Percentiles rank a stretch among this genome's conserved stretches.
phyloP scores from a whole-genome alignment of 805 yeast genomes.

The Metahyphopichia silvanorum region DNA sequence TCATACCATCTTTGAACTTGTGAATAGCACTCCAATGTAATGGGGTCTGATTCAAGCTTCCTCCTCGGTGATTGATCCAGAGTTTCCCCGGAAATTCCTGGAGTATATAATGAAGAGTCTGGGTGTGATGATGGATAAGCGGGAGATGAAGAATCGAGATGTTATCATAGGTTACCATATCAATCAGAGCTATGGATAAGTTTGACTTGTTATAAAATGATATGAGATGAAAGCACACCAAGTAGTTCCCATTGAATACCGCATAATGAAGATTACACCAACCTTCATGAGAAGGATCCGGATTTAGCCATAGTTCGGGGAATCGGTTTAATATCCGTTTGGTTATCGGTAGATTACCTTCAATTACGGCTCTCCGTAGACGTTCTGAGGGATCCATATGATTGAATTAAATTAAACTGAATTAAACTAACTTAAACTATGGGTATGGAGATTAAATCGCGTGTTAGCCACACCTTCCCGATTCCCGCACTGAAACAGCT shows the following conservation, averaged over 20 bases:
- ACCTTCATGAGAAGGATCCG: slow-evolving; percentile 30
- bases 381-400: slow-evolving; percentile 14
- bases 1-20: slow-evolving; percentile 37
- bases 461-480: too few relatives aligned
- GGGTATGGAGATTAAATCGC: too few relatives aligned
- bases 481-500: too few relatives aligned
- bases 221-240: slow-evolving; percentile 39
- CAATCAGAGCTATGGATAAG: slow-evolving; percentile 13
- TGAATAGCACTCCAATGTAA: slow-evolving; percentile 32
- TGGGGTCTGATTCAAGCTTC: slow-evolving; percentile 30
- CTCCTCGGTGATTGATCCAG: slow-evolving; percentile 38
- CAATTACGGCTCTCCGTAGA: slow-evolving; percentile 35
- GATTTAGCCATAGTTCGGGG: slow-evolving; percentile 44
- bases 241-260: slow-evolving; percentile 37
- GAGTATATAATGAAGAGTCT: slow-evolving; percentile 39
- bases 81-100: slow-evolving; percentile 38
- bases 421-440: too few relatives aligned
- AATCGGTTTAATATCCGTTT: slow-evolving; percentile 34
- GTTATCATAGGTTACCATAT: slow-evolving; percentile 35
- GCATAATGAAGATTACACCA: slow-evolving; percentile 45
- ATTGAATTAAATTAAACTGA: too few relatives aligned
- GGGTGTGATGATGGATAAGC: slow-evolving; percentile 28
- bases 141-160: slow-evolving; percentile 36
- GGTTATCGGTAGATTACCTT: slow-evolving; percentile 37
- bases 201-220: slow-evolving; percentile 23